These are phyloP conservation scores for Starmera amethionina DNA, from an alignment of 805 yeast genomes.

Conservation along the genomic window DNA sequence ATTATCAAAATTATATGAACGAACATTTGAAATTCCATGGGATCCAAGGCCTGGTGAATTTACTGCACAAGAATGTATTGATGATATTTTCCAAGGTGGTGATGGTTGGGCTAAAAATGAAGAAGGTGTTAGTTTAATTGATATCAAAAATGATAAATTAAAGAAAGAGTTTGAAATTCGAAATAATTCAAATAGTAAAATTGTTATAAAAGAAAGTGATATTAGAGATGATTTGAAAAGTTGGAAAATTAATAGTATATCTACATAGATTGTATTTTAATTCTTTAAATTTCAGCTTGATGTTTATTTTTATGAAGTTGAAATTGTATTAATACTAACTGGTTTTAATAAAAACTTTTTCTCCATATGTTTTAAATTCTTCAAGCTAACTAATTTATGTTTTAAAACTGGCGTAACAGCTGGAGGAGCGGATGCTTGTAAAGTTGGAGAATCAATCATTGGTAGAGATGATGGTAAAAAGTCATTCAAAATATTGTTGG, in stretches of 20 bases:
- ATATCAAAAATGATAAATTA: constrained; percentile 14
- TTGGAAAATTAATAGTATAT: constrained; percentile 23
- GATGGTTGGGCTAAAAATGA: constrained; percentile 53
- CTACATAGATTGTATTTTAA: not conserved
- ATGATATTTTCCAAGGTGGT: constrained; percentile 66
- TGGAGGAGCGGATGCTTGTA: too few relatives aligned
- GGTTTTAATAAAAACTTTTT: too few relatives aligned
- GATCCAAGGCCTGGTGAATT: constrained; percentile 45
- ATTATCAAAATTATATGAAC: constrained; percentile 38
- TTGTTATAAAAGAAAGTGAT: constrained; percentile 15
- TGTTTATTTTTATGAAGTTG: too few relatives aligned
- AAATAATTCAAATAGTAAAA: not conserved
- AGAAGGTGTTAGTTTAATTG: constrained; percentile 32
- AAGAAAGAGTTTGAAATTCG: not conserved
- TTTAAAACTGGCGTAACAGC: too few relatives aligned
- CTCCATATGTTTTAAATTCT: too few relatives aligned
- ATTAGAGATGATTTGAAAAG: constrained; percentile 29
- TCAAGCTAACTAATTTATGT: too few relatives aligned
- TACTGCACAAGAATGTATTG: constrained; percentile 62
- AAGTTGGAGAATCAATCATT: too few relatives aligned
- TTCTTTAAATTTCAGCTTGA: too few relatives aligned
- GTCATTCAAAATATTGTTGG: too few relatives aligned
- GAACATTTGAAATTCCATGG: constrained; percentile 53
- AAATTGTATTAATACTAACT: too few relatives aligned
- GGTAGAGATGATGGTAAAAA: too few relatives aligned